A percentile compares a stretch with the other conserved stretches of the same genome.
These are phyloP conservation scores for Podospora bellae-mahoneyi DNA, from an alignment of 495 filamentous ascomycete genomes.

Conservation along the genomic window DNA sequence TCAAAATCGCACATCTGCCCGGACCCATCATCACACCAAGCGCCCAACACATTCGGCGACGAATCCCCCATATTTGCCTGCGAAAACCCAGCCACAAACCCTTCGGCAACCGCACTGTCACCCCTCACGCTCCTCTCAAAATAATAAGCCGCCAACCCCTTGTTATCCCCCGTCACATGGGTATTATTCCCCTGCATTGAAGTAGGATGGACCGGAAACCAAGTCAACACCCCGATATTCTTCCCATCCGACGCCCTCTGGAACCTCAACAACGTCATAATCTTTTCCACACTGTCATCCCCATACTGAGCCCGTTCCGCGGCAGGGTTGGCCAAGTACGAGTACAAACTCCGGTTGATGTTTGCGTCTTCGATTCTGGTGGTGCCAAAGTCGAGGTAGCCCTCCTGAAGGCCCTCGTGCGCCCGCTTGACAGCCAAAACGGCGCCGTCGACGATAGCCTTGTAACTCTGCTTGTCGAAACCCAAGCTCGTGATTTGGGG, in stretches of 20 bases:
- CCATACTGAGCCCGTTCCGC: constrained; percentile 71
- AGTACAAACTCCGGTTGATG: constrained; percentile 80
- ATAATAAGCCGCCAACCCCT: constrained; percentile 80
- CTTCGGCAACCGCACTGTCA: constrained; percentile 43
- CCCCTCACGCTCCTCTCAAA: constrained; percentile 69
- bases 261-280: constrained; percentile 80
- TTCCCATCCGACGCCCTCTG: constrained; percentile 56
- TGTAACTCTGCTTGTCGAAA: constrained; percentile 81
- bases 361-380: constrained; percentile 63
- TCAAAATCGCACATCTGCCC: constrained; percentile 61
- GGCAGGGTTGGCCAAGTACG: constrained; percentile 85
- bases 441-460: constrained; percentile 85
- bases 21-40: constrained; percentile 75
- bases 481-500: constrained; percentile 88
- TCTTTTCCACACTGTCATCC: constrained; percentile 68
- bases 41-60: constrained; percentile 79
- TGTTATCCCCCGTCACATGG: constrained; percentile 91
- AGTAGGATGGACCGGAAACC: constrained; percentile 92
- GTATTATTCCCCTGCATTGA: constrained; percentile 92
- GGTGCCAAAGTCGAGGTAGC: constrained; percentile 47
- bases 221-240: constrained; percentile 76
- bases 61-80: constrained; percentile 94
- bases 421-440: constrained; percentile 79
- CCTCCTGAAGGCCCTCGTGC: constrained; percentile 66
- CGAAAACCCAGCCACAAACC: constrained; percentile 87